Evolutionary conservation across 2,329 filamentous ascomycete genomes (phyloP).

Genomic region (Thyridium curvatum): DNA sequence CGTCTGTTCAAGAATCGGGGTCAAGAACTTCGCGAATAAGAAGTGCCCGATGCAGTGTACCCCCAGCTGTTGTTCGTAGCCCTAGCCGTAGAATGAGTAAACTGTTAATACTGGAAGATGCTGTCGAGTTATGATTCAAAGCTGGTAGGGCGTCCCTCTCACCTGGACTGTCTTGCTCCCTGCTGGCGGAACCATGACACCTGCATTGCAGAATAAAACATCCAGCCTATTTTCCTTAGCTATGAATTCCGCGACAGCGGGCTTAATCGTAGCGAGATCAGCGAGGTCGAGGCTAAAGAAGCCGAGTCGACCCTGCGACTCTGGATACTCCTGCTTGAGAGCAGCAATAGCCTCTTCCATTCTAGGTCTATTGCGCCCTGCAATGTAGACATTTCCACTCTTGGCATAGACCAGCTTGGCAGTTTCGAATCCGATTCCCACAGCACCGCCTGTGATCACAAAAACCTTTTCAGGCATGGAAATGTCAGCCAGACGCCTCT

Average conservation of each 20-base stretch:
- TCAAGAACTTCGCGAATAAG: conserved; percentile 16
- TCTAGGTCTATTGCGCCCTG: conserved; percentile 37
- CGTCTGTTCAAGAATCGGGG: conserved; percentile 11
- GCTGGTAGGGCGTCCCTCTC: no score
- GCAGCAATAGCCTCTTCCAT: conserved; percentile 30
- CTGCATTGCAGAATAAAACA: conserved; percentile 33
- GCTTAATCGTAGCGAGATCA: conserved; percentile 17
- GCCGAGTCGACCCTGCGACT: conserved; percentile 18
- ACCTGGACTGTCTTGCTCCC: conserved; percentile 27
- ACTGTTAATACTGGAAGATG: no score
- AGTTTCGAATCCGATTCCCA: conserved; percentile 40
- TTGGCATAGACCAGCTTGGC: conserved; percentile 41
- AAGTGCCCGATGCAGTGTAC: conserved; percentile 11
- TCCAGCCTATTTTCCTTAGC: conserved; percentile 19
- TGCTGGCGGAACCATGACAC: conserved; percentile 23
- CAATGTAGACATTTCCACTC: conserved; percentile 45
- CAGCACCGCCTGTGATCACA: conserved; percentile 33
- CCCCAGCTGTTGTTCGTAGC: conserved; percentile 29
- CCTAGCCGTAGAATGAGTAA: no score
- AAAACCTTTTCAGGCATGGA: no score
- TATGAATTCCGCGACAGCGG: conserved; percentile 13
- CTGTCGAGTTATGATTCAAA: no score
- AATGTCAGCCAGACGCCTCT: no score
- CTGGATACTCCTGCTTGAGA: conserved; percentile 20
- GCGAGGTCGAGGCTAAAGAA: conserved; percentile 26